Evolutionary conservation across 768 basidiomycete species (phyloP), one percentile per base, ranked within the genome.

Genomic region (Tulasnella sp.): DNA sequence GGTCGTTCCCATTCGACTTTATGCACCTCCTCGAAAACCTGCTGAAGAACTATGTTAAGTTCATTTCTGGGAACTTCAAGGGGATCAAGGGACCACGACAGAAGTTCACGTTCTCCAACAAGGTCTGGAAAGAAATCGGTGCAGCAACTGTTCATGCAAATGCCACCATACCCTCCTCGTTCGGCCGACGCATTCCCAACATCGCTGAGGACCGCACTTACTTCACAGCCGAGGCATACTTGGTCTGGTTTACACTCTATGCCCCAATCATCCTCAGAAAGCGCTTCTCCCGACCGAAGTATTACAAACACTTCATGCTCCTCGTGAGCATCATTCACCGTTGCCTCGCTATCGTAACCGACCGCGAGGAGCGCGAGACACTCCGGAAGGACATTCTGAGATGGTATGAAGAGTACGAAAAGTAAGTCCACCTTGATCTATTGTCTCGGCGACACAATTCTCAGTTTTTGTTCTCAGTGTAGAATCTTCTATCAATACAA

Each of bases 1-100:
- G 2, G 84, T 85, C 86, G 34, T 82, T 81, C 40, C 86, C 86
- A 0, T 84, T 84, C 77, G 86, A 88, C 72, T 86, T 87, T 80
- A 87, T 88, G 85, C 87, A 89, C 73, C 81, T 86, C 0, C 80
- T 87, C 79, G 85, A 86, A 77, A 88, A 88, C 77, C 64, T 86
- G 0, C 77, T 86, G 29, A 79, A 78, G 29, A 85, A 84, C 71
- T 81, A 88, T 0, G 79, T 87, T 37, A 25, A 74, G 0, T 79
- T 85, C 0, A 85, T 85, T 84, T 84, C 81, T 0, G 85, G 85
- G 0, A 76, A 80, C 19, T 87, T 82, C 82, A 88, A 87, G 77
- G 84, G 79, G 9, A 78, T 86, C 1, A 81, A 85, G 64, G 45
- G 79, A 11, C 81, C 81, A 0, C 38, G 19, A 4, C 83, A 80